Evolutionary conservation across 176 grass and related monocot genomes (phyloP), one percentile per base, ranked within the genome.

Genomic region (Tuctoria greenei): DNA sequence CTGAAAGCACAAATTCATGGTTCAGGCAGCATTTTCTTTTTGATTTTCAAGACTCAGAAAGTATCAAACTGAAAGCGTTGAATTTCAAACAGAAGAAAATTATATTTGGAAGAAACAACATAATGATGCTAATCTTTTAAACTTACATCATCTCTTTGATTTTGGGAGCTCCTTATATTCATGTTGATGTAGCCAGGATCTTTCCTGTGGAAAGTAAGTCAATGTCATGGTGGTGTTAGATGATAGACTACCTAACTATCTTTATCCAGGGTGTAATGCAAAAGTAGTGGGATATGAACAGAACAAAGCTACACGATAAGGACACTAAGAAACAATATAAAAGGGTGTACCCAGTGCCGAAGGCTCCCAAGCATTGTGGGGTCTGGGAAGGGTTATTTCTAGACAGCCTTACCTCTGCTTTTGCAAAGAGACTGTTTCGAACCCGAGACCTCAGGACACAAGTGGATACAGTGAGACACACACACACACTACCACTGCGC

Each of bases 91-190:
- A 44, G 9, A 79, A 79, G 63, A 74, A 60, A 67, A 68, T 5
- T 8, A 23, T 81, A 76, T 56, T 52, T 51, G 25, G 5, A 83
- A 44, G 57, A 79, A 75, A 47, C 16, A 20, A 81, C 13, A 75
- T 71, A 67, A 95, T 66, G 67, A 41, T 5, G 47, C 10, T 64
- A 66, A 86, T 37, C 47, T 77, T 86, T 84, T 25, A 77, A 85
- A 88, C 89, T 99, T 79, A 99, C 96, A 88, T 99, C 92, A 68
- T 99, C 92, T 80, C 92, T 82, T 76, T 86, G 85, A 72, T 75
- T 99, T 86, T 95, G 96, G 15, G 89, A 79, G 64, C 88, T 80
- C 64, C 85, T 73, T 81, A 64, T 64, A 73, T 91, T 95, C 46
- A 83, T 84, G 52, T 83, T 84, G 59, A 99, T 88, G 81, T 84